Conservation (phyloP, 2,329 filamentous ascomycete species). For the Ascochyta lentis region DNA sequence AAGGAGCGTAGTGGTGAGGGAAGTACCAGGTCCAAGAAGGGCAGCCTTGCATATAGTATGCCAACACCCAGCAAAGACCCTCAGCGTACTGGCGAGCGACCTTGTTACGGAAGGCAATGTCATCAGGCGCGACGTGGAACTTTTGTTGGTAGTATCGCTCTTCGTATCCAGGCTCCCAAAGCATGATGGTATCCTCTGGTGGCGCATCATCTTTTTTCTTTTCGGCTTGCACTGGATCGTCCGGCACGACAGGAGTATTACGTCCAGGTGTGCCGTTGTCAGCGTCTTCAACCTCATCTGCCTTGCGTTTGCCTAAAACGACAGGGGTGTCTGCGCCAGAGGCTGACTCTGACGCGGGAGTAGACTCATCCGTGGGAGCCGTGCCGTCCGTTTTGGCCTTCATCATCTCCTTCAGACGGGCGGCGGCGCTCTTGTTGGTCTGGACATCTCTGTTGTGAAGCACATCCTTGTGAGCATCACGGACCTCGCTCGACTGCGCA, state of each 20-base stretch:
- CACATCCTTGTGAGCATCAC: conserved; percentile 81
- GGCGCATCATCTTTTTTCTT: conserved; percentile 61
- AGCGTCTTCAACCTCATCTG: conserved; percentile 69
- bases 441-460: conserved; percentile 75
- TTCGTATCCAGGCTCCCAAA: conserved; percentile 96
- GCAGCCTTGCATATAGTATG: conserved; percentile 98
- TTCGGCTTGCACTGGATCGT: conserved; percentile 55
- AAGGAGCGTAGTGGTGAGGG: conserved; percentile 97
- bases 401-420: conserved; percentile 76
- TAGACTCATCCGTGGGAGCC: conserved; percentile 32
- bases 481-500: conserved; percentile 46
- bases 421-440: conserved; percentile 94
- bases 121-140: conserved; percentile 81
- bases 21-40: conserved; percentile 99
- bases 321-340: conserved; percentile 53
- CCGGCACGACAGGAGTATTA: conserved; percentile 60
- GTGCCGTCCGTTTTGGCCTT: conserved; percentile 55
- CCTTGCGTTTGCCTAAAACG: conserved; percentile 77
- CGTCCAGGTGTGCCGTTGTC: conserved; percentile 66
- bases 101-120: conserved; percentile 84
- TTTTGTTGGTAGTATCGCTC: conserved; percentile 98
- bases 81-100: conserved; percentile 93
- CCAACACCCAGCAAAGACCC: conserved; percentile 90
- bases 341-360: conserved; percentile 32
- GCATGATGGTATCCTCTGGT: conserved; percentile 78